phyloP scores from a whole-genome alignment of 805 yeast genomes.

The Wickerhamiella sergipiensis region DNA sequence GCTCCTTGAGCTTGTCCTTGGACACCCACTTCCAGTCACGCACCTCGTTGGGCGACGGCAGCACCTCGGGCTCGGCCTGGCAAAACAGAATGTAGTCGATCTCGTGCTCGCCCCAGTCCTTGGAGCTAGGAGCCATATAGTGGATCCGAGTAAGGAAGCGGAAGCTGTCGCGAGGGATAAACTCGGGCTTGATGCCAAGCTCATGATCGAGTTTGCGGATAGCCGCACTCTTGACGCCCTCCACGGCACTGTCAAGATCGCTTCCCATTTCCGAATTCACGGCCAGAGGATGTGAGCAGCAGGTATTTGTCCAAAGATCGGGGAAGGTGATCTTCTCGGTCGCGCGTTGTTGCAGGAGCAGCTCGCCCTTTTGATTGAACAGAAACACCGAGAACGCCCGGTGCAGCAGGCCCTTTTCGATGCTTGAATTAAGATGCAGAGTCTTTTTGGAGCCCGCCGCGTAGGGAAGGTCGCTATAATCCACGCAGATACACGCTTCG shows the following conservation, averaged over 20 bases:
- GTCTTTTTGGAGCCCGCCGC: slow-evolving; percentile 92
- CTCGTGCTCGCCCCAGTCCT: slow-evolving; percentile 95
- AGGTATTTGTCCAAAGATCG: slow-evolving; percentile 95
- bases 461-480: slow-evolving; percentile 71
- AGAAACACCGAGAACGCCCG: slow-evolving; percentile 94
- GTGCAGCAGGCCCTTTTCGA: slow-evolving; percentile 74
- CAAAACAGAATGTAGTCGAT: slow-evolving; percentile 86
- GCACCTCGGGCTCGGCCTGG: slow-evolving; percentile 35
- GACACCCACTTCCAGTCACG: slow-evolving; percentile 67
- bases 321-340: slow-evolving; percentile 95
- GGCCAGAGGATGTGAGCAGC: slow-evolving; percentile 95
- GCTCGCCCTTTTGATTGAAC: slow-evolving; percentile 61
- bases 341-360: slow-evolving; percentile 89
- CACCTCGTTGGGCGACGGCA: slow-evolving; percentile 71
- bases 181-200: slow-evolving; percentile 58
- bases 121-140: slow-evolving; percentile 68
- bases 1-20: slow-evolving; percentile 46
- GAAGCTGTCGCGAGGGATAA: slow-evolving; percentile 52
- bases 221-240: slow-evolving; percentile 80
- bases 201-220: slow-evolving; percentile 87
- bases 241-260: slow-evolving; percentile 43
- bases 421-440: slow-evolving; percentile 72
- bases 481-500: slow-evolving; percentile 88
- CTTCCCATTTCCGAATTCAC: slow-evolving; percentile 65
- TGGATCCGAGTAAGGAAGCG: slow-evolving; percentile 86